Evolutionary conservation across 139 green algal genomes (phyloP).

Genomic region (Spirogloea muscicola): DNA sequence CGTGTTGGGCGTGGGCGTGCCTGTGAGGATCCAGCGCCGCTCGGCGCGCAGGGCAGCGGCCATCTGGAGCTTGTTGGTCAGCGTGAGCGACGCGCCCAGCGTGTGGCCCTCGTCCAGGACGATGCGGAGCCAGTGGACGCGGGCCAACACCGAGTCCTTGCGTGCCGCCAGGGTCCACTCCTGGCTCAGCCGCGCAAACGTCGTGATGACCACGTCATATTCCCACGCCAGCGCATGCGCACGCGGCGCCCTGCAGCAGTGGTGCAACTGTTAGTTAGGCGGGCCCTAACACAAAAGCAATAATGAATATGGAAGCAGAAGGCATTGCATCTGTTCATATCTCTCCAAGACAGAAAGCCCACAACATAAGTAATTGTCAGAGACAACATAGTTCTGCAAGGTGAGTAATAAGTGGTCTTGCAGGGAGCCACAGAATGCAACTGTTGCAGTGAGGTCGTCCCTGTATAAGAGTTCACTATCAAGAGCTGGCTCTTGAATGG

Average conservation of each 20-base stretch:
- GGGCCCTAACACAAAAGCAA: too few relatives aligned
- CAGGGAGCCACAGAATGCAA: too few relatives aligned
- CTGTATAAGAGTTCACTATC: too few relatives aligned
- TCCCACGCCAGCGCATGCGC: conserved; percentile 74
- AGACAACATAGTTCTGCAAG: too few relatives aligned
- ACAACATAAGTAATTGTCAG: too few relatives aligned
- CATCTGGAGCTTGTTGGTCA: conserved; percentile 85
- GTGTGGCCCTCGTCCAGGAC: conserved; percentile 94
- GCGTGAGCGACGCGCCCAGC: conserved; percentile 60
- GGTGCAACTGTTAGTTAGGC: too few relatives aligned
- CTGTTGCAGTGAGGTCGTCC: too few relatives aligned
- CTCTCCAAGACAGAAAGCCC: too few relatives aligned
- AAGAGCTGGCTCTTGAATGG: too few relatives aligned
- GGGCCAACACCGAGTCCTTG: conserved; percentile 29
- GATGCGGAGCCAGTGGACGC: conserved; percentile 87
- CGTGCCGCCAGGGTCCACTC: conserved; percentile 60
- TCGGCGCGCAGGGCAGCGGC: conserved; percentile 67
- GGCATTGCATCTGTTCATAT: too few relatives aligned
- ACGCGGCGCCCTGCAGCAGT: conserved; percentile 14
- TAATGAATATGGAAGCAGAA: too few relatives aligned
- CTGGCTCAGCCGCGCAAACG: conserved; percentile 60
- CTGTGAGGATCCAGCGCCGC: conserved; percentile 86
- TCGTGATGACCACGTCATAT: conserved; percentile 70
- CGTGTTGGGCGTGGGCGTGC: conserved; percentile 72
- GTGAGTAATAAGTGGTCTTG: too few relatives aligned